These are phyloP conservation scores for Coniochaeta prunicola DNA, from an alignment of 2,329 filamentous ascomycete genomes.

Conservation along the genomic window DNA sequence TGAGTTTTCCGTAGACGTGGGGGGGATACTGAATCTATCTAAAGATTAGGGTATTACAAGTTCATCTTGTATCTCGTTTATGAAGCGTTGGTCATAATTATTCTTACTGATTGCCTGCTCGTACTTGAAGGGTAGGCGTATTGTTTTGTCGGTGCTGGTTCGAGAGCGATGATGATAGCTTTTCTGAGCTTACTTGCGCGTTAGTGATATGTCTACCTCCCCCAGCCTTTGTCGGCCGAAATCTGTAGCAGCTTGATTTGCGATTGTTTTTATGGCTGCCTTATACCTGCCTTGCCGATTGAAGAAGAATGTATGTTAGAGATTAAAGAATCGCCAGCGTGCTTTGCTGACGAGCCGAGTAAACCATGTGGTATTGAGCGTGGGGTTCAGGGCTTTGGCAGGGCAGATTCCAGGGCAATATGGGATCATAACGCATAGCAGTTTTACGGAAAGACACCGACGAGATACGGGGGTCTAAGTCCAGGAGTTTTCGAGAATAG, in stretches of 20 bases:
- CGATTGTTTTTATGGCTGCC: not conserved
- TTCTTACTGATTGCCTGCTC: not conserved
- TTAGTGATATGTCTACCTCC: not conserved
- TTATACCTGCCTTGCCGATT: not conserved
- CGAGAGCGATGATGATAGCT: not conserved
- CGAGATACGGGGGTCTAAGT: no score
- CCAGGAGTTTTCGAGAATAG: no score
- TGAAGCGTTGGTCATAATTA: slow-evolving; percentile 1
- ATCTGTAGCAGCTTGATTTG: not conserved
- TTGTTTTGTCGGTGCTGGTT: not conserved
- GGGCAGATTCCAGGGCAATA: no score
- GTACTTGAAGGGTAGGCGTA: not conserved
- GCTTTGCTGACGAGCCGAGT: not conserved
- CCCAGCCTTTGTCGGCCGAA: not conserved
- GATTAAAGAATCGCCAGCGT: not conserved
- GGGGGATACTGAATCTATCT: no score
- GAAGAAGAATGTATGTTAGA: not conserved
- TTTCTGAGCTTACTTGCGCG: not conserved
- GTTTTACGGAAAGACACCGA: no score
- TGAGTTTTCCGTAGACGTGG: no score
- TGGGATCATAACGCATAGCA: no score
- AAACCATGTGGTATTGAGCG: not conserved
- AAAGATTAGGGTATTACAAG: no score
- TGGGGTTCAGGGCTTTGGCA: not conserved
- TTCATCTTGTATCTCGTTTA: not conserved